Evolutionary conservation across 768 basidiomycete genomes (phyloP), one percentile per base, ranked within the genome.

Genomic region (Boletellus ananas): DNA sequence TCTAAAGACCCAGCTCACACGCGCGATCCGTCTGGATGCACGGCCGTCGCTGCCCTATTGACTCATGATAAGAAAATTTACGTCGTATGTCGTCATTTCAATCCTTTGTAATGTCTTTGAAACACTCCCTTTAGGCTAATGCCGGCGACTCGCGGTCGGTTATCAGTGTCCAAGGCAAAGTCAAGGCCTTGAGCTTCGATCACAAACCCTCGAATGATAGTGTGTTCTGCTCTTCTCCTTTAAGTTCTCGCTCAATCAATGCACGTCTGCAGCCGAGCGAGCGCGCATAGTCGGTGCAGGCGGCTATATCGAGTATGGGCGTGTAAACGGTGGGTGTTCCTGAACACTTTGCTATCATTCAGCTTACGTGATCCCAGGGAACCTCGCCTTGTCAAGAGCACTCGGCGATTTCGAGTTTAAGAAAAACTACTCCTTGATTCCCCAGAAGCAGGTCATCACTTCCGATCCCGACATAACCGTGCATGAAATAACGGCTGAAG

Each of bases 321-420:
- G 96, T 44, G 96, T 99, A 31, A 98, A 98, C 66, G 96, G 94
- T 93, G 43, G 48, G 72, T 65, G n/a, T 27, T 23, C 21, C 12
- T 2, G 3, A 6, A 16, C 9, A 16, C 34, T 4, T 23, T 47
- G 23, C 35, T 34, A 12, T 37, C 10, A 16, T 35, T 18, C 17
- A 11, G 6, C 49, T 60, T n/a, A 36, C 50, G 36, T 10, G 18
- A 12, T 10, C 11, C 27, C 13, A 60, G 96, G 94, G 95, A 98
- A 98, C 65, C 83, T 99, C 49, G 95, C 96, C 0, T 72, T 98
- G 34, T 94, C 94, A 14, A 80, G 96, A 59, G 96, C 96, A 4
- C 73, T 99, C 23, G 96, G 96, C 48, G 96, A 99, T 68, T 98
- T 99, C 66, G 93, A 96, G 57, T 99, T 96, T 79, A 99, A 99